Conservation (phyloP, 2,329 filamentous ascomycete genomes). For the Colletotrichum camelliae region DNA sequence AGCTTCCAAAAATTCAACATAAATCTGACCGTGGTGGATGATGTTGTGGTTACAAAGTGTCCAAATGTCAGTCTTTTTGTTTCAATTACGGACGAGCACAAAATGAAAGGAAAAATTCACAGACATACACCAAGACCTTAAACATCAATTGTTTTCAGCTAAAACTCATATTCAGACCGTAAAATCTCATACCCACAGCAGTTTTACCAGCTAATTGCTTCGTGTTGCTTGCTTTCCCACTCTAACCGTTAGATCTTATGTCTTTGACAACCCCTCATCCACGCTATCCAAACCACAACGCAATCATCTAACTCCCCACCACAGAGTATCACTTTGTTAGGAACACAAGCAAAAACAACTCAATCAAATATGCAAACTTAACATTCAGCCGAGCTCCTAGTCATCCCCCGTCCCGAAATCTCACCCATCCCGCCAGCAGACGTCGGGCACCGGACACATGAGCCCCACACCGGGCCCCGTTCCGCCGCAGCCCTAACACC, state of each 20-base stretch:
- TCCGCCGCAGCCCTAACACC: background rate
- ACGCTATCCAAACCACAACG: background rate
- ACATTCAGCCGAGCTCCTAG: background rate
- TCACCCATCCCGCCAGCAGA: background rate
- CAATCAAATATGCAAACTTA: rapidly evolving
- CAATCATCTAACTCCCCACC: background rate
- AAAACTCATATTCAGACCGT: rapidly evolving
- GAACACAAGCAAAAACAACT: background rate
- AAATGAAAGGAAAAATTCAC: background rate
- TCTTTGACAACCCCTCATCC: background rate
- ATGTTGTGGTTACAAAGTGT: too few species aligned
- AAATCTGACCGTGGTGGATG: rapidly evolving
- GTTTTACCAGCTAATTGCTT: background rate
- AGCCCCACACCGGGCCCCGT: background rate
- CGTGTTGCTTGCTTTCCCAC: background rate
- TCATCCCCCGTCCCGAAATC: background rate
- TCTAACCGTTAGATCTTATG: background rate
- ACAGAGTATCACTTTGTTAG: background rate
- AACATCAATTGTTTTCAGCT: rapidly evolving
- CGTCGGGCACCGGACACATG: background rate
- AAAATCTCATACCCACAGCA: background rate
- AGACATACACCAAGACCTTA: background rate
- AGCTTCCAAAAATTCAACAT: rapidly evolving
- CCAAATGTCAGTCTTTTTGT: too few species aligned
- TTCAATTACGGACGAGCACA: background rate